Conservation (phyloP, 805 yeast genomes). For the Zygosaccharomyces pseudorouxii region DNA sequence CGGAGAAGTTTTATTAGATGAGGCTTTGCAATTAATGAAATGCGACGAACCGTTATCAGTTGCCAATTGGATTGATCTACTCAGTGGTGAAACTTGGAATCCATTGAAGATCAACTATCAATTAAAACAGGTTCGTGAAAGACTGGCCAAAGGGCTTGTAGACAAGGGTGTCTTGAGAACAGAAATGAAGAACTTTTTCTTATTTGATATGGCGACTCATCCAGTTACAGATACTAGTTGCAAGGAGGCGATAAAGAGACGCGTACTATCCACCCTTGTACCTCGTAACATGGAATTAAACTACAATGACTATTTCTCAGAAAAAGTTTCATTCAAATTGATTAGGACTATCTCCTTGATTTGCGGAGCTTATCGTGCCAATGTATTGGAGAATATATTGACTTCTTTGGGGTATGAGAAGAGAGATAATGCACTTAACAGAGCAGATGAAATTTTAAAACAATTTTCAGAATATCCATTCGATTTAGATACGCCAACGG, state of each 20-base stretch:
- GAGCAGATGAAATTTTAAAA: constrained; percentile 86
- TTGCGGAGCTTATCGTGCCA: constrained; percentile 91
- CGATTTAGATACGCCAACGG: constrained; percentile 47
- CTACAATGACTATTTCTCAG: constrained; percentile 63
- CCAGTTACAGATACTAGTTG: constrained; percentile 85
- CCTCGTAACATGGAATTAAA: constrained; percentile 61
- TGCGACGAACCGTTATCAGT: constrained; percentile 76
- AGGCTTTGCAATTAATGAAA: constrained; percentile 85
- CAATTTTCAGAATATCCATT: constrained; percentile 88
- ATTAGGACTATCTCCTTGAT: constrained; percentile 78
- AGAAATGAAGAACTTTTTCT: constrained; percentile 87
- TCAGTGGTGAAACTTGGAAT: constrained; percentile 97
- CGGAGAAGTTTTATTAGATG: constrained; percentile 93
- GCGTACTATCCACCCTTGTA: constrained; percentile 66
- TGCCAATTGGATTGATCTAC: constrained; percentile 86
- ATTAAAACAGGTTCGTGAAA: constrained; percentile 93
- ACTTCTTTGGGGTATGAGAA: constrained; percentile 73
- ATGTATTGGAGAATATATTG: constrained; percentile 87
- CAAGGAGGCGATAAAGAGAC: constrained; percentile 71
- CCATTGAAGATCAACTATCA: constrained; percentile 90
- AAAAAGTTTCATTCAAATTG: constrained; percentile 58
- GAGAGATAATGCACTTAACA: constrained; percentile 84
- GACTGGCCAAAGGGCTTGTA: constrained; percentile 93
- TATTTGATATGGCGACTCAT: constrained; percentile 98
- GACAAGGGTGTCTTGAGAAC: constrained; percentile 96